Evolutionary conservation across 164 flowering plant genomes (phyloP).

Genomic region (Sedum album): DNA sequence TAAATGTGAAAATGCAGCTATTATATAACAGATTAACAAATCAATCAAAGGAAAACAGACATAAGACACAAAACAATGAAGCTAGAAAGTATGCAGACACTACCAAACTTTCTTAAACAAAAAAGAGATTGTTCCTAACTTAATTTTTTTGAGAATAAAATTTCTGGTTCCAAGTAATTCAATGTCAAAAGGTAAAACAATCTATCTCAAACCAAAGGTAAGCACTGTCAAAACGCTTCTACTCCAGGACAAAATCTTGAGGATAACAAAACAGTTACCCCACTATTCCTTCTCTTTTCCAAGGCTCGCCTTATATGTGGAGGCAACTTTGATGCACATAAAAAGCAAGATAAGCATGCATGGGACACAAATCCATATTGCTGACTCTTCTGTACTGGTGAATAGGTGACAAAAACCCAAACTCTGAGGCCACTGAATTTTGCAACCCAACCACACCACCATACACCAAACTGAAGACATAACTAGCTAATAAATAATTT

Average conservation of each 20-base stretch:
- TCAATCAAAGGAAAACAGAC: too few relatives aligned
- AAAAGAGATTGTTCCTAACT: not conserved
- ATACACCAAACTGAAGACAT: not conserved
- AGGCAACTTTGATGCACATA: not conserved
- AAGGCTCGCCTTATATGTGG: not conserved
- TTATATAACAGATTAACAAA: too few relatives aligned
- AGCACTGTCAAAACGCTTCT: not conserved
- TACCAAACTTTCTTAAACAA: too few relatives aligned
- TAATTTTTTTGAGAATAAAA: too few relatives aligned
- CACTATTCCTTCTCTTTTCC: not conserved
- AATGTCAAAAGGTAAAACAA: not conserved
- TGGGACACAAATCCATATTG: not conserved
- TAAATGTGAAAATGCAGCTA: too few relatives aligned
- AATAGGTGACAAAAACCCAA: not conserved
- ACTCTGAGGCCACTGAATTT: not conserved
- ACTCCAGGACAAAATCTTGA: not conserved
- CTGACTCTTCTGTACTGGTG: not conserved
- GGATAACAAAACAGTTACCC: not conserved
- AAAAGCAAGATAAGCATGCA: not conserved
- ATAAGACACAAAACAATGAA: too few relatives aligned
- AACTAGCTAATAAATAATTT: conserved; percentile 1
- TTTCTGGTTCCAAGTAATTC: too few relatives aligned
- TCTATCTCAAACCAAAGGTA: not conserved
- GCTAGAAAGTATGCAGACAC: not conserved
- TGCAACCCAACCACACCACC: not conserved